These are phyloP conservation scores for Dacryopinax primogenitus DNA, from an alignment of 768 basidiomycete genomes.

Conservation along the genomic window DNA sequence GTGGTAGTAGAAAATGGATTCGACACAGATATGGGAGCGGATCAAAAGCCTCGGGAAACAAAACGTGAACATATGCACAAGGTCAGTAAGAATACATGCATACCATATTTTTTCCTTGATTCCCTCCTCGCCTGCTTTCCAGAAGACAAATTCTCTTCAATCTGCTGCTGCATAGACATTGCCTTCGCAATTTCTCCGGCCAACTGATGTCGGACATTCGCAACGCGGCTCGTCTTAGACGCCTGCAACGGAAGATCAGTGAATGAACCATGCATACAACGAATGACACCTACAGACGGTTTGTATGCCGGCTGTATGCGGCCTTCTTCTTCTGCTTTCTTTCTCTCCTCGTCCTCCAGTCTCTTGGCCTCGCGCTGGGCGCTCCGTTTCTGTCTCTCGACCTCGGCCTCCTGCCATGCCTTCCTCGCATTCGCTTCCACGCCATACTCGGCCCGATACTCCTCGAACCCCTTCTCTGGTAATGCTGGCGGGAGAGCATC, in stretches of 20 bases:
- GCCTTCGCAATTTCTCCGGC: not conserved
- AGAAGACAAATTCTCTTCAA: not conserved
- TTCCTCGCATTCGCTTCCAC: conserved; percentile 1
- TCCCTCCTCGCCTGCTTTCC: not conserved
- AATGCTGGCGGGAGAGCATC: not conserved
- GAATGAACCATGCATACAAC: not conserved
- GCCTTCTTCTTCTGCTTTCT: conserved; percentile 4
- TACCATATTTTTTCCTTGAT: not conserved
- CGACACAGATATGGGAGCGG: no score
- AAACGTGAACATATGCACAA: not conserved
- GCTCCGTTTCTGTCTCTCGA: not conserved
- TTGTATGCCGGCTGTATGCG: not conserved
- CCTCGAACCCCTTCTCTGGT: not conserved
- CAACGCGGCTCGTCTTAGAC: not conserved
- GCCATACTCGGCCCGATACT: not conserved
- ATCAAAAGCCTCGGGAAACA: not conserved
- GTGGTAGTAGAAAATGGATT: no score
- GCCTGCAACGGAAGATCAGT: not conserved
- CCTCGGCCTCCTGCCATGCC: conserved; percentile 1
- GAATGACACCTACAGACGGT: not conserved
- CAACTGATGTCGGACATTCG: not conserved
- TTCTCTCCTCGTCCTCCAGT: not conserved
- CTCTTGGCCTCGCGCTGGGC: not conserved
- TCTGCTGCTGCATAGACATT: conserved; percentile 6
- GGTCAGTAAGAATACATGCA: not conserved